A percentile compares a stretch with the other conserved stretches of the same genome.
These are phyloP conservation scores for Parietaria judaica DNA, from an alignment of 306 rosid genomes.

Conservation along the genomic window DNA sequence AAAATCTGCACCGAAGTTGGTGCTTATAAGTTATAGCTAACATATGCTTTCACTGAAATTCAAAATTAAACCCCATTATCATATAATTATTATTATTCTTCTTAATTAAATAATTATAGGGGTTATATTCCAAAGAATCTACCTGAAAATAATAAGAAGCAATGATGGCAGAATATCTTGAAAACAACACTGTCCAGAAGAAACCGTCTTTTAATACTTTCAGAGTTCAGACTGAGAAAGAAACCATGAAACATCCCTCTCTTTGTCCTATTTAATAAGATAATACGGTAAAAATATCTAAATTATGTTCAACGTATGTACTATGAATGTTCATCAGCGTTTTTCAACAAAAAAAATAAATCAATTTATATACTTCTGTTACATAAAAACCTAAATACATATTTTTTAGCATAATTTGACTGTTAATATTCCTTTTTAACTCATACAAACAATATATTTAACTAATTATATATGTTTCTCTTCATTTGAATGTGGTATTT, in stretches of 20 bases:
- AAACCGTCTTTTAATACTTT: conserved; percentile 33
- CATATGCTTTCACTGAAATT: conserved; percentile 44
- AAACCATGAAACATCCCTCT: conserved; percentile 60
- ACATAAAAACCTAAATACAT: too few species aligned
- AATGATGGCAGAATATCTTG: conserved; percentile 39
- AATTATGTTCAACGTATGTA: too few species aligned
- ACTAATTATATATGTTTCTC: too few species aligned
- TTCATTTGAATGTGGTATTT: too few species aligned
- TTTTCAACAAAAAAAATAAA: too few species aligned
- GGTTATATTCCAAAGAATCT: conserved; percentile 32
- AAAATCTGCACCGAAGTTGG: conserved; percentile 48
- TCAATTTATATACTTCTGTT: too few species aligned
- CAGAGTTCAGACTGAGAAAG: conserved; percentile 46
- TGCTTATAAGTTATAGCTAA: conserved; percentile 23
- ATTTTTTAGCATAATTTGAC: too few species aligned
- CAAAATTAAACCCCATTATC: conserved; percentile 9
- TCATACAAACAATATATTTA: too few species aligned
- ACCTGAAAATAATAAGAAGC: conserved; percentile 34
- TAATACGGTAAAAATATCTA: too few species aligned
- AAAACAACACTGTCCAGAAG: conserved; percentile 23
- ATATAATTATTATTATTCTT: conserved; percentile 24
- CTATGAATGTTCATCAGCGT: too few species aligned
- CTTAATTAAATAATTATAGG: neutral
- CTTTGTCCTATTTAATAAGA: conserved; percentile 2
- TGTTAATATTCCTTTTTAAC: too few species aligned